These are phyloP conservation scores for Suillus decipiens DNA, from an alignment of 768 basidiomycete genomes.

Conservation along the genomic window DNA sequence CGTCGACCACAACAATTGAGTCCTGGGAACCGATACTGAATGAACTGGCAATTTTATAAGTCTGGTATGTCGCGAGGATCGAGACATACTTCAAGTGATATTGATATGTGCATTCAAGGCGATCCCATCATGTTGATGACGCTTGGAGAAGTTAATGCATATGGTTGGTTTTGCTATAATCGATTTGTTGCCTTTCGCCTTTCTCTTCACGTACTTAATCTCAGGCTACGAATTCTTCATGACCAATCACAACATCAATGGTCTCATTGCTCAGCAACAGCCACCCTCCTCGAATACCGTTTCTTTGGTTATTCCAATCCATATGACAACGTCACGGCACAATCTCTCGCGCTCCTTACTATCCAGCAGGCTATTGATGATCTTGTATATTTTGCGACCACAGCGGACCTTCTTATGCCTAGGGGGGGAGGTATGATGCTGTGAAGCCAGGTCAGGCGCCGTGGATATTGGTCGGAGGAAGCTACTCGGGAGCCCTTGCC, in stretches of 20 bases:
- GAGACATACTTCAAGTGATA: not conserved
- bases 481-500: slow-evolving; percentile 47
- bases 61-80: not conserved
- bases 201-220: not conserved
- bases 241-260: slow-evolving; percentile 64
- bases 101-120: not conserved
- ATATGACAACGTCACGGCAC: slow-evolving; percentile 53
- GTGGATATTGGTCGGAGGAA: slow-evolving; percentile 45
- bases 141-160: not conserved
- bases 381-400: slow-evolving; percentile 67
- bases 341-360: slow-evolving; percentile 61
- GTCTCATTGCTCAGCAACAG: slow-evolving; percentile 36
- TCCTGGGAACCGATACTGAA: not conserved
- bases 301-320: slow-evolving; percentile 79
- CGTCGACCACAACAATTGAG: not conserved
- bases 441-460: slow-evolving; percentile 54
- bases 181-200: not conserved
- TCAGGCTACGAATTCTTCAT: slow-evolving; percentile 48
- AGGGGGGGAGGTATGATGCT: slow-evolving; percentile 58
- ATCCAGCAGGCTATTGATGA: slow-evolving; percentile 78
- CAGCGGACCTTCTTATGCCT: slow-evolving; percentile 66
- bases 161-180: not conserved
- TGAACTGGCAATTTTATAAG: not conserved
- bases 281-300: slow-evolving; percentile 68
- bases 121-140: not conserved